These are phyloP conservation scores for Whalleya microplaca DNA, from an alignment of 2,329 filamentous ascomycete genomes.

Conservation along the genomic window DNA sequence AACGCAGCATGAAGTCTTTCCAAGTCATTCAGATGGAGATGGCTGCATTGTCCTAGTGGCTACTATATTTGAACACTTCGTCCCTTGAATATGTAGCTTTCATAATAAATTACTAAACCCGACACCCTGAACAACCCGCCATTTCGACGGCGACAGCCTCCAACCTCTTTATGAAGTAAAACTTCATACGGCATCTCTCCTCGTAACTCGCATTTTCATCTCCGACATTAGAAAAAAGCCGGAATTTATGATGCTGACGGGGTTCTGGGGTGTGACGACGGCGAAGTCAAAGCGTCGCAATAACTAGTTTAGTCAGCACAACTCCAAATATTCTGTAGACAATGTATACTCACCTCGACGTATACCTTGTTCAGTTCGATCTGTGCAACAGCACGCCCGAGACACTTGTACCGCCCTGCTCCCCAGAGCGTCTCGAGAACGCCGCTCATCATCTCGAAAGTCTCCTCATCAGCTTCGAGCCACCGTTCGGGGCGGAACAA, in stretches of 20 bases:
- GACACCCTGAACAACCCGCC: too few species aligned
- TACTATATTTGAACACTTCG: neutral
- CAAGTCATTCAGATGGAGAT: too few species aligned
- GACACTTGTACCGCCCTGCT: conserved; percentile 42
- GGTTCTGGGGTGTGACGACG: conserved; percentile 19
- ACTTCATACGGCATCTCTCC: neutral
- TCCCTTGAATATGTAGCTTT: neutral
- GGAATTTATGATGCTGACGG: conserved; percentile 23
- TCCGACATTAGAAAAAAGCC: conserved; percentile 27
- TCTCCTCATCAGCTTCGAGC: conserved; percentile 40
- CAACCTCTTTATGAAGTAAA: too few species aligned
- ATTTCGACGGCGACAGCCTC: too few species aligned
- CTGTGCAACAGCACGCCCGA: conserved; percentile 45
- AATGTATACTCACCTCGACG: conserved; percentile 38
- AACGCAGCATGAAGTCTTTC: too few species aligned
- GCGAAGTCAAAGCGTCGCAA: conserved; percentile 28
- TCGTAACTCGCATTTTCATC: conserved; percentile 26
- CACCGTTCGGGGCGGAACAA: conserved; percentile 49
- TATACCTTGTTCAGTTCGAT: conserved; percentile 48
- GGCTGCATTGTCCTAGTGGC: neutral
- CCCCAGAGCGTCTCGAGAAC: conserved; percentile 45
- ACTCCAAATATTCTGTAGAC: neutral
- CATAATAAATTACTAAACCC: too few species aligned
- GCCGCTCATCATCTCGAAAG: conserved; percentile 36
- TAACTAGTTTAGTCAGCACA: conserved; percentile 15